Base-by-base conservation (phyloP, 345 rosid species). In the Syzygium aqueum region DNA sequence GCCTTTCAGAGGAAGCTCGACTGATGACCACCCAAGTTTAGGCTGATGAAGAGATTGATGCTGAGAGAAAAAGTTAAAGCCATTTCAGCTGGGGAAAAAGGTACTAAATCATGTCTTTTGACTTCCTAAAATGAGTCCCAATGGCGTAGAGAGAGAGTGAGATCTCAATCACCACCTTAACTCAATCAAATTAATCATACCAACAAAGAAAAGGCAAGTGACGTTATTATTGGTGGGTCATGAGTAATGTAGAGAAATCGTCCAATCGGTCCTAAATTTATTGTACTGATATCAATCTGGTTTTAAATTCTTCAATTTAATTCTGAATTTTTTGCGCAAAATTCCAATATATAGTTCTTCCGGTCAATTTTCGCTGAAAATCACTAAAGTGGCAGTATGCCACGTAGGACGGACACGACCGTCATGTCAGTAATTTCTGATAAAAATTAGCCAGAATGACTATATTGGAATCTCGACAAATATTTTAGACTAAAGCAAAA, bases 311-410 rank as follows among this genome's bases (percentile, higher is more conserved):
- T 19, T 1, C 5, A 8, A 19, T 73, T 73, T 37, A 19, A 8
- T 37, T 12, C 3, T 19, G 37, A 73, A 37, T 5, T 0, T 67
- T 33, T 67, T 1, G 46, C 2, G 3, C 11, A 8, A 33, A 33
- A 67, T 67, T 67, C 2, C 21, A 67, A 33, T 33, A 33, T 33
- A 6, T 16, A 67, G 19, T 11, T 6, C 25, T 19, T 73, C 13
- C 0, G 0, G 21, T 12, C 46, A 73, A 17, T 19, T 37, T 73
- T 2, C 2, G 0, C 40, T 4, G 10, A 0, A 33, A 22, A 17
- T 3, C 3, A 0, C 0, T 67, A 0, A 4, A 0, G 3, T 33
- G 78, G 3, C 0, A 1, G 40, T 19, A 0, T 8, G 40, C 12
- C 78, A 30, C 1, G 4, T 8, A 67, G 2, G 1, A 67, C 0